A percentile compares a stretch with the other conserved stretches of the same genome.
Evolutionary conservation across 2,329 filamentous ascomycete genomes (phyloP).

Genomic region (Exophiala sp.): DNA sequence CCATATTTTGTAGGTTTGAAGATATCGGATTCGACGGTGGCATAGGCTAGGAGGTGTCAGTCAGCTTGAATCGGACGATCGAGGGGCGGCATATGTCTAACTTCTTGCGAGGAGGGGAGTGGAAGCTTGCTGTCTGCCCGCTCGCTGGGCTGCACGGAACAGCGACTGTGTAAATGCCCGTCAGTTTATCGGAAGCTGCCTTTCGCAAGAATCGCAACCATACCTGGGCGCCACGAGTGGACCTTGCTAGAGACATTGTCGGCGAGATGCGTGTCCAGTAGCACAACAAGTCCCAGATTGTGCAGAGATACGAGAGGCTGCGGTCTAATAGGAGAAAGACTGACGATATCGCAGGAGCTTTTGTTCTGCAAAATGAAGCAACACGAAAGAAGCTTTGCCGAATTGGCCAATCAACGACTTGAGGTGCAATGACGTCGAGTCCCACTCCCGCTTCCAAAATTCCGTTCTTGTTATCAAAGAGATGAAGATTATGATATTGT

Average conservation of each 20-base stretch:
- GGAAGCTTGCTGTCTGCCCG: slow-evolving; percentile 14
- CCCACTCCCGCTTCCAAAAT: not conserved
- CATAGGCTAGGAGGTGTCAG: slow-evolving; percentile 35
- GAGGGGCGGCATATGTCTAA: slow-evolving; percentile 10
- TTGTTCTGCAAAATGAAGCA: slow-evolving; percentile 1
- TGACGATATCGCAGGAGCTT: slow-evolving; percentile 6
- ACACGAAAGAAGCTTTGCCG: slow-evolving; percentile 15
- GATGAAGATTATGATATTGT: too few species aligned
- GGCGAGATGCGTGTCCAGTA: not conserved
- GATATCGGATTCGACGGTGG: slow-evolving; percentile 87
- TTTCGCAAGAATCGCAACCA: not conserved
- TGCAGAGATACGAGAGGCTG: slow-evolving; percentile 2
- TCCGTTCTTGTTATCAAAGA: not conserved
- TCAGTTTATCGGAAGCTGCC: slow-evolving; percentile 1
- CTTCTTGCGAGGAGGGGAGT: slow-evolving; percentile 25
- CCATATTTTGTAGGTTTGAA: slow-evolving; percentile 99
- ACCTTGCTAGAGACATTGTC: slow-evolving; percentile 26
- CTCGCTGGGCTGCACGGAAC: slow-evolving; percentile 25
- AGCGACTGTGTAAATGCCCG: slow-evolving; percentile 25
- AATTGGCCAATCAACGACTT: slow-evolving; percentile 5
- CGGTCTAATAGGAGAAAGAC: slow-evolving; percentile 2
- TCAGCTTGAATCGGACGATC: not conserved
- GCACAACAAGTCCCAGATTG: not conserved
- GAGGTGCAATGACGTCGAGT: slow-evolving; percentile 1
- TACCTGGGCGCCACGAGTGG: slow-evolving; percentile 27